Base-by-base conservation (phyloP, 495 filamentous ascomycete species). In the Trichoderma gamsii region DNA sequence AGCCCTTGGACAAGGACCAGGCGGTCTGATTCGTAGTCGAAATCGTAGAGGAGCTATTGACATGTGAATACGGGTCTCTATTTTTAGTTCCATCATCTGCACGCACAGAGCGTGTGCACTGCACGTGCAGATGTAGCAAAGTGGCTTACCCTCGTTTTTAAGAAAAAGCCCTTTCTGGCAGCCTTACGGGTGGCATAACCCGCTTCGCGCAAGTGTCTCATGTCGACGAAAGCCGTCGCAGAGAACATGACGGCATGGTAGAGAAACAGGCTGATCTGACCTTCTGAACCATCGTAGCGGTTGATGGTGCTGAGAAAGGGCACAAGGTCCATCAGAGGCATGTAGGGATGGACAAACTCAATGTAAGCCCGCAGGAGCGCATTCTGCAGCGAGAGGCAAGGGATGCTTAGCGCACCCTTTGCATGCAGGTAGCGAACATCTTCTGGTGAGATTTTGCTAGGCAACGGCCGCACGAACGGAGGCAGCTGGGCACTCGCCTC, bases 181-280 rank as follows among this genome's bases (percentile, higher is more conserved):
- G 83, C 83, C 77, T 91, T 92, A 51, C 91, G 80, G 21, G 82
- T 87, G 23, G 82, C 70, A 71, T 89, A 94, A 6, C 92, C 92
- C 4, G 88, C 89, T 41, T 84, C 82, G 43, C 83, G 84, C 32
- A 96, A 80, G 72, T 85, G 81, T 49, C 86, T 83, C 74, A 89
- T 84, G 72, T 91, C 89, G 41, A 94, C 87, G 73, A 93, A 93
- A 18, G 90, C 88, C 64, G 86, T 87, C 3, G 88, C 90, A 9
- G 88, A 86, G 73, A 93, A 94, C 90, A 92, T 92, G 59, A 93
- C 87, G 25, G 89, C 88, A 74, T 92, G 90, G 76, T 92, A 92
- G 9, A 93, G 79, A 67, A 96, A 82, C 69, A 96, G 77, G 77
- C 92, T 94, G 71, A 90, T 76, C 72, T 82, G 87, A 41, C 88